These are phyloP conservation scores for Paraconiothyrium brasiliense DNA, from an alignment of 2,329 filamentous ascomycete genomes.

Conservation along the genomic window DNA sequence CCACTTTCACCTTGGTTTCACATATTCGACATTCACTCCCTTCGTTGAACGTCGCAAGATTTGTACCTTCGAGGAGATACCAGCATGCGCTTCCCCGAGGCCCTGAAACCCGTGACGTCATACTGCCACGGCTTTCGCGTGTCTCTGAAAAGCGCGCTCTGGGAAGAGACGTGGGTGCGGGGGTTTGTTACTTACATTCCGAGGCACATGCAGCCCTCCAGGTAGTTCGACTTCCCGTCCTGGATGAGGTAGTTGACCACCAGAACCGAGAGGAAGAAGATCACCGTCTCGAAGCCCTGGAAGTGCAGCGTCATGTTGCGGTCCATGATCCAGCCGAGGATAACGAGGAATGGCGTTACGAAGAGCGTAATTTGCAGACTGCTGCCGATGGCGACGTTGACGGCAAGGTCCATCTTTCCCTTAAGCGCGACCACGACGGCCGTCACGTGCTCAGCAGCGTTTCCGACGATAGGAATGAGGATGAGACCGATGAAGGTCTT, in stretches of 20 bases:
- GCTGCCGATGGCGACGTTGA: slow-evolving; percentile 64
- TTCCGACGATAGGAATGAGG: slow-evolving; percentile 66
- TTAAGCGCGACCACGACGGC: slow-evolving; percentile 65
- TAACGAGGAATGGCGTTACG: slow-evolving; percentile 66
- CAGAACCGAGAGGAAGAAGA: slow-evolving; percentile 82
- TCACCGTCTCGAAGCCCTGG: slow-evolving; percentile 87
- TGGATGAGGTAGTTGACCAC: slow-evolving; percentile 89
- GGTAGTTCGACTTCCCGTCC: slow-evolving; percentile 86
- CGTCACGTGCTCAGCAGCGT: slow-evolving; percentile 66
- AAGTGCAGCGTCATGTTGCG: slow-evolving; percentile 76
- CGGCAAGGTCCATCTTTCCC: slow-evolving; percentile 66
- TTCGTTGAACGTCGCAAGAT: not conserved
- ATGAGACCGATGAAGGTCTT: slow-evolving; percentile 67
- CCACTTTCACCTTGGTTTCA: slow-evolving; percentile 10
- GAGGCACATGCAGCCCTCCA: slow-evolving; percentile 75
- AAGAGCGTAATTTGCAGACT: slow-evolving; percentile 67
- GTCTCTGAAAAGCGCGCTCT: slow-evolving; percentile 12
- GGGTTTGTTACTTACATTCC: slow-evolving; percentile 50
- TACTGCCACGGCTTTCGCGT: slow-evolving; percentile 7
- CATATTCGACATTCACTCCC: not conserved
- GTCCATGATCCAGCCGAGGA: slow-evolving; percentile 65
- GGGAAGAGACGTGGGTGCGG: slow-evolving; percentile 1
- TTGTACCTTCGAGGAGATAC: not conserved
- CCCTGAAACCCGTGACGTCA: not conserved
- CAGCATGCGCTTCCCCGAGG: slow-evolving; percentile 1